Percentiles rank a stretch among this genome's conserved stretches.
Conservation (phyloP, 306 rosid genomes). For the Begonia loranthoides region DNA sequence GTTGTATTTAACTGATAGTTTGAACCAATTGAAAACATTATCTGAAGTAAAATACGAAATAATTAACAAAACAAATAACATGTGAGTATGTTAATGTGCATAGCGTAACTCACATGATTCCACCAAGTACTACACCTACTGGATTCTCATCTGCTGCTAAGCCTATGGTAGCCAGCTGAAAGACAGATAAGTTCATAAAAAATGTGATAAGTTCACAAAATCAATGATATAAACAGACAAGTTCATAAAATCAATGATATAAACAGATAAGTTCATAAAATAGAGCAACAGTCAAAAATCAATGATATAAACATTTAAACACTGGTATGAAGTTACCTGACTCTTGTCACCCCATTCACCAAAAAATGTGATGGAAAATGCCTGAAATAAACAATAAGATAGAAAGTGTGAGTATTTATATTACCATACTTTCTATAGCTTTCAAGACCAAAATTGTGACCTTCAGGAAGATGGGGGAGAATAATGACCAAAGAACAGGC, state of each 20-base stretch:
- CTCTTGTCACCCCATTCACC: constrained; percentile 99
- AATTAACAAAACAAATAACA: not conserved
- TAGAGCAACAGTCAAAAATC: constrained; percentile 2
- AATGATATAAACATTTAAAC: not conserved
- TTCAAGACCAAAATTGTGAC: constrained; percentile 21
- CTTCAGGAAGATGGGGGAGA: constrained; percentile 75
- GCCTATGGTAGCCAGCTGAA: constrained; percentile 86
- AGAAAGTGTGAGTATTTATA: constrained; percentile 10
- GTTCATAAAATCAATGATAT: constrained; percentile 12
- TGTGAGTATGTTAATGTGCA: not conserved
- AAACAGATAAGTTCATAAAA: constrained; percentile 12
- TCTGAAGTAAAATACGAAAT: not conserved
- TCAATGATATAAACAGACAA: not conserved
- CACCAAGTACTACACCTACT: constrained; percentile 87
- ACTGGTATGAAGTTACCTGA: constrained; percentile 42
- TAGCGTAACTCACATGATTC: constrained; percentile 56
- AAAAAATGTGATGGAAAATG: constrained; percentile 87
- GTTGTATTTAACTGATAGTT: too few relatives aligned
- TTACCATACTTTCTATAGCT: constrained; percentile 1
- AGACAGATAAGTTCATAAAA: constrained; percentile 12
- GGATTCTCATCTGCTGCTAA: constrained; percentile 96
- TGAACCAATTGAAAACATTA: not conserved
- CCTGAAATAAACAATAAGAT: constrained; percentile 29
- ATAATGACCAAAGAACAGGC: constrained; percentile 48
- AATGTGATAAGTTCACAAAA: constrained; percentile 2